Evolutionary conservation across 129 eudicot species (phyloP).

Genomic region (Oenanthe sinensis): DNA sequence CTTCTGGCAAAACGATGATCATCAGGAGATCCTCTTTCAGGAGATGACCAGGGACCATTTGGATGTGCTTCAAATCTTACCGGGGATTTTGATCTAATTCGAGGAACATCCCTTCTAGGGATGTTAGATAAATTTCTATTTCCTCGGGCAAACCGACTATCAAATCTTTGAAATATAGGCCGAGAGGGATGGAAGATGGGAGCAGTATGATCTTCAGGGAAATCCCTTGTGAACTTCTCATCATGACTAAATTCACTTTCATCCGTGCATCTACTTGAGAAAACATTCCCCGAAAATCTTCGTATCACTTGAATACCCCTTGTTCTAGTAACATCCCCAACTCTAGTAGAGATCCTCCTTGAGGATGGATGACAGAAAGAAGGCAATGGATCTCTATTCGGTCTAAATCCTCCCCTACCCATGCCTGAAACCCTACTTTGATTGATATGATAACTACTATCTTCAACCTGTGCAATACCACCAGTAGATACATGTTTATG

Average conservation of each 20-base stretch:
- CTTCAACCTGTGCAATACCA: conserved; percentile 24
- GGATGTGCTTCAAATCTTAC: conserved; percentile 29
- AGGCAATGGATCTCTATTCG: conserved; percentile 26
- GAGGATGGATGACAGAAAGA: conserved; percentile 21
- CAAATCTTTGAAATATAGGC: conserved; percentile 21
- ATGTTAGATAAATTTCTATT: conserved; percentile 25
- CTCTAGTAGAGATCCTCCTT: conserved; percentile 33
- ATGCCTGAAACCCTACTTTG: conserved; percentile 13
- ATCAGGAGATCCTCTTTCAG: conserved; percentile 42
- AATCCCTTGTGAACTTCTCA: conserved; percentile 27
- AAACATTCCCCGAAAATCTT: conserved; percentile 25
- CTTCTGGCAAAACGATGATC: conserved; percentile 30
- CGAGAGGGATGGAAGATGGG: conserved; percentile 25
- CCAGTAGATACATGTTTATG: conserved; percentile 22
- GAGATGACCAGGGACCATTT: conserved; percentile 43
- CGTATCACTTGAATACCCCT: conserved; percentile 20
- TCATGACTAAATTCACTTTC: conserved; percentile 24
- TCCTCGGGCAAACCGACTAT: conserved; percentile 25
- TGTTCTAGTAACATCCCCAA: conserved; percentile 23
- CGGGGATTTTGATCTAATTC: conserved; percentile 41
- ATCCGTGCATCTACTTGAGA: conserved; percentile 19
- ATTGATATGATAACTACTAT: conserved; percentile 19
- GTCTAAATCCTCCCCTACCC: conserved; percentile 29
- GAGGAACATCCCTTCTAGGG: conserved; percentile 29
- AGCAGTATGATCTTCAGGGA: conserved; percentile 25